A percentile compares a stretch with the other conserved stretches of the same genome.
phyloP scores from a whole-genome alignment of 2,329 filamentous ascomycete species.

The Pyricularia grisea region DNA sequence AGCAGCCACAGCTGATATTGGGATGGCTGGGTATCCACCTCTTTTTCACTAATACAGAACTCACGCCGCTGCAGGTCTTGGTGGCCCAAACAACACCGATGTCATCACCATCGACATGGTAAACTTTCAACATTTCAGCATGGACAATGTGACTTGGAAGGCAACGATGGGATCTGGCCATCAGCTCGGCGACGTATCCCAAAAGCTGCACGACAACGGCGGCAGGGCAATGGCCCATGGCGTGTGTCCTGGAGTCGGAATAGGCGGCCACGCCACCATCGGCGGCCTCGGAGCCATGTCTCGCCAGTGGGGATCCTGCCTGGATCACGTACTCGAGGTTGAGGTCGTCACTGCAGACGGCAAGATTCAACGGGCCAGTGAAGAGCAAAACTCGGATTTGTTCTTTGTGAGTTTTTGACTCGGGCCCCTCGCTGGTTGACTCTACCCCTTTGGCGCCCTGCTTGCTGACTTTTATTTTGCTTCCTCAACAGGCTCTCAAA shows the following conservation, averaged over 20 bases:
- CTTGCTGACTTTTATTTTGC: too few relatives aligned
- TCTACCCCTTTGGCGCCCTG: not conserved
- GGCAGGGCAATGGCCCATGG: constrained; percentile 50
- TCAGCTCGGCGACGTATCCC: constrained; percentile 40
- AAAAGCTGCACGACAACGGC: constrained; percentile 38
- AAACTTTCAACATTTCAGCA: constrained; percentile 41
- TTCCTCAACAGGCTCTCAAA: constrained; percentile 31
- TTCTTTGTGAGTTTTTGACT: constrained; percentile 42
- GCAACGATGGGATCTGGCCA: constrained; percentile 46
- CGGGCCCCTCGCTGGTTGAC: too few relatives aligned
- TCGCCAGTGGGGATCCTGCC: constrained; percentile 46
- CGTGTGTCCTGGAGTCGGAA: constrained; percentile 48
- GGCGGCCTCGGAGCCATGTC: constrained; percentile 49
- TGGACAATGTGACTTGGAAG: constrained; percentile 41
- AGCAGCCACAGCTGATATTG: not conserved
- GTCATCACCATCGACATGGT: constrained; percentile 47
- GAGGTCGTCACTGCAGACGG: constrained; percentile 49
- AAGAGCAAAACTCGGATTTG: constrained; percentile 38
- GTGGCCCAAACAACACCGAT: constrained; percentile 39
- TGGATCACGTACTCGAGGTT: constrained; percentile 45
- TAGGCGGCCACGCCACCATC: constrained; percentile 49
- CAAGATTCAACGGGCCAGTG: constrained; percentile 35
- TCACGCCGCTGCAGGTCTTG: constrained; percentile 25
- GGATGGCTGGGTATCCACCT: not conserved
- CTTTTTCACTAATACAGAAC: not conserved